These are phyloP conservation scores for Knoxdaviesia capensis DNA, from an alignment of 2,329 filamentous ascomycete genomes.

Conservation along the genomic window DNA sequence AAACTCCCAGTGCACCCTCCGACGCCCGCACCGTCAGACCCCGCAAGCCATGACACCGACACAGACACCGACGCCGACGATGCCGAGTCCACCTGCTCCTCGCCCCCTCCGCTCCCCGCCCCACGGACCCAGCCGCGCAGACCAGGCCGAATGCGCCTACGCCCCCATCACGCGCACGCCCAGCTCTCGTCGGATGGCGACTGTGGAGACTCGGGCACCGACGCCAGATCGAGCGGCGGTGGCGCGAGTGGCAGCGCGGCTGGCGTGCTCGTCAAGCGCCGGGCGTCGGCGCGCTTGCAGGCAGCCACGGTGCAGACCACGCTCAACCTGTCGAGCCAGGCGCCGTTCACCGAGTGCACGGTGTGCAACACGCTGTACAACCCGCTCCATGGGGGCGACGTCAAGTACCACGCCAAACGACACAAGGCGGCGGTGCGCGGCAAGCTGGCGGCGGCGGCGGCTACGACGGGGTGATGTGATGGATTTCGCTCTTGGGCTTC, in stretches of 20 bases:
- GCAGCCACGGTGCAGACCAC: conserved; percentile 16
- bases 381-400: conserved; percentile 20
- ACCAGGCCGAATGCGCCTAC: background rate
- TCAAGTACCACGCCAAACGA: conserved; percentile 19
- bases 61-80: background rate
- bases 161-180: too few relatives aligned
- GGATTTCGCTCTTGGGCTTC: too few relatives aligned
- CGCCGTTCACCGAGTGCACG: conserved; percentile 21
- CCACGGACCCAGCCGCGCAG: background rate
- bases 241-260: background rate
- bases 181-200: background rate
- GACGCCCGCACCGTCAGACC: conserved; percentile 1
- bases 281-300: too few relatives aligned
- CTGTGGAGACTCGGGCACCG: background rate
- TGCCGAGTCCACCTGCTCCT: background rate
- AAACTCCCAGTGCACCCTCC: conserved; percentile 1
- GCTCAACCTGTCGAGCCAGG: conserved; percentile 20
- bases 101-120: background rate
- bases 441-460: conserved; percentile 7
- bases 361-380: conserved; percentile 23
- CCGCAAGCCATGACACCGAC: background rate
- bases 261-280: too few relatives aligned
- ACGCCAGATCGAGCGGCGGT: background rate
- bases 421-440: conserved; percentile 15
- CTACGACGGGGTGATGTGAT: too few relatives aligned